Evolutionary conservation across 148 eudicot species (phyloP), one percentile per base, ranked within the genome.

Genomic region (Dysphania ambrosioides): DNA sequence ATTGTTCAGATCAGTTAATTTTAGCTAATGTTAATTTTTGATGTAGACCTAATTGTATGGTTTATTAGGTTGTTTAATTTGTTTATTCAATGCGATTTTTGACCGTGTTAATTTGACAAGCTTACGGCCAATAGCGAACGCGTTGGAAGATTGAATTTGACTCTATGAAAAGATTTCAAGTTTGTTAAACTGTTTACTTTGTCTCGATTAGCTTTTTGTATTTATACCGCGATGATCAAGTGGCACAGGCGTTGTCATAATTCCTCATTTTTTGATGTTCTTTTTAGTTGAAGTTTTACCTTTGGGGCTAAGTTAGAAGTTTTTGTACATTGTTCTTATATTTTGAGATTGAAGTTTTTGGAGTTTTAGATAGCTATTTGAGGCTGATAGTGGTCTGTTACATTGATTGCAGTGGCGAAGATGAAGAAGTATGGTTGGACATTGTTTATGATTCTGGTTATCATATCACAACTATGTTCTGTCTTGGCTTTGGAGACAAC

Each of bases 401-500:
- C 58, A n/a, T 57, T 38, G 34, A 51, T 73, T 21, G 82, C 76
- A 58, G 75, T 64, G 30, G 62, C n/a, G 75, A 87, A 74, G 75
- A 92, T 90, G 95, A 80, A 75, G 74, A 75, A 29, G 72, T 67
- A 76, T 75, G 71, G 80, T 42, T 57, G 56, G 44, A 66, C 61
- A 42, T 40, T 82, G 41, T 57, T 76, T 80, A 73, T 77, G n/a
- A 36, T 80, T 73, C 35, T 83, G 62, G 79, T 90, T 27, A 73
- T 87, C 53, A 73, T 79, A 40, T 74, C 83, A 67, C 85, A 79
- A 77, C 44, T 91, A 19, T 82, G 83, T 24, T 67, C 75, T 4
- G 88, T 83, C 53, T 76, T 83, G 64, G 47, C 79, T 66, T 69
- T 79, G 59, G 84, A 84, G 59, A 81, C 90, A 36, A 92, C 89